Evolutionary conservation across 139 green algal genomes (phyloP), one percentile per base, ranked within the genome.

Genomic region (Chlamydomonas incerta): DNA sequence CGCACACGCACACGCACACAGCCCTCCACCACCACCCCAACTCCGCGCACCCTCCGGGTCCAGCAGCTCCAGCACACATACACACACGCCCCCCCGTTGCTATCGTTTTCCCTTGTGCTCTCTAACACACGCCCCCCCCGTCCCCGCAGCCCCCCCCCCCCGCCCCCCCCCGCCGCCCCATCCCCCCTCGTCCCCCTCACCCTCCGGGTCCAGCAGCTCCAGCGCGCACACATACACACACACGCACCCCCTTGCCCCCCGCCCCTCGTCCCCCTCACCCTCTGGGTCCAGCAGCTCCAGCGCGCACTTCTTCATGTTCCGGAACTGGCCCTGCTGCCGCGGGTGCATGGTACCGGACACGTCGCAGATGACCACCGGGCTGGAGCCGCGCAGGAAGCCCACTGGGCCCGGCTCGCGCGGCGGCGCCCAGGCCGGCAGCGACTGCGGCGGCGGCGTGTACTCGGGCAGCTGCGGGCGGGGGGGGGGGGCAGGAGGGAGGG

Each of bases 281-380:
- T 82, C 75, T 18, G 75, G 79, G 50, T 85, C 81, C 81, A 86
- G 66, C 34, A 86, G 69, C 72, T 86, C 81, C 81, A 87, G 20
- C 15, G 70, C 81, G 69, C 81, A 87, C 9, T 52, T 57, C 81
- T 80, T 87, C 81, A 87, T 50, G 9, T 80, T 8, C 52, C 71
- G 73, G 33, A 87, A 87, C 13, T 47, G 55, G 35, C 70, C 81
- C 81, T 72, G 69, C 85, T 88, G 79, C 66, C 83, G 70, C 11
- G 92, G 90, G 72, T 94, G 84, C 88, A 95, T 92, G 18, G 92
- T 95, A 29, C 92, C 92, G 20, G 63, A 84, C 28, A 95, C 91
- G 65, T 95, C 92, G 69, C 93, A 80, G 60, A 95, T 87, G 17
- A 95, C 5, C 57, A 96, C 69, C 11, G 93, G 93, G 0, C 91